Evolutionary conservation across 192 early-diverging fungal species (phyloP).

Genomic region (Umbelopsis sp.): DNA sequence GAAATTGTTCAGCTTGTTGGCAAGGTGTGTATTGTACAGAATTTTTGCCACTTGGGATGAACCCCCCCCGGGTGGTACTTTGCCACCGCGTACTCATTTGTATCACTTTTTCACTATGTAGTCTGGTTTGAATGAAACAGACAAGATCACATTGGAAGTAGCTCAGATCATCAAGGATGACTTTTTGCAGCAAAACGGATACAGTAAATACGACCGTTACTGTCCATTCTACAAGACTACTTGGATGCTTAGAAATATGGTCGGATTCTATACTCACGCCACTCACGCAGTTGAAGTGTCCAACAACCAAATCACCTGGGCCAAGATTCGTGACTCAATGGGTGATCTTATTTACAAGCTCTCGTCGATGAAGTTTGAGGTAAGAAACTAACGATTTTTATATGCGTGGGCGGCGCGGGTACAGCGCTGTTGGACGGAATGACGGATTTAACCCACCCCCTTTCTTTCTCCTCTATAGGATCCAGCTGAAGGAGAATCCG

Average conservation of each 20-base stretch:
- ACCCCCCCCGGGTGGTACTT: too few relatives aligned
- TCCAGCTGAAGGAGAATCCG: conserved; percentile 93
- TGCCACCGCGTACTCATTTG: too few relatives aligned
- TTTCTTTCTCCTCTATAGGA: conserved; percentile 51
- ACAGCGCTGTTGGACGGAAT: too few relatives aligned
- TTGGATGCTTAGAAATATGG: conserved; percentile 97
- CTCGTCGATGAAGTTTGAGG: conserved; percentile 99
- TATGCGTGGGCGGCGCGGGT: background rate
- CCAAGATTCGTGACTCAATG: conserved; percentile 91
- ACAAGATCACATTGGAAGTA: conserved; percentile 99
- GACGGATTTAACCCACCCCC: background rate
- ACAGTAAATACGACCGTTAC: conserved; percentile 97
- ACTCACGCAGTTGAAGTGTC: conserved; percentile 94
- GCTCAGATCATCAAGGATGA: conserved; percentile 99
- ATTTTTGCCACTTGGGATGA: too few relatives aligned
- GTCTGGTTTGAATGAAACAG: conserved; percentile 74
- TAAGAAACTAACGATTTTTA: conserved; percentile 25
- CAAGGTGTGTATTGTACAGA: conserved; percentile 59
- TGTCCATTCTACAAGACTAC: conserved; percentile 99
- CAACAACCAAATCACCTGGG: conserved; percentile 89
- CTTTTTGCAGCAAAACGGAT: conserved; percentile 99
- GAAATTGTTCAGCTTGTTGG: conserved; percentile 99
- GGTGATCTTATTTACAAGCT: conserved; percentile 94
- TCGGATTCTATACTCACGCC: conserved; percentile 94
- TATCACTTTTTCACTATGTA: too few relatives aligned